Evolutionary conservation across 768 basidiomycete genomes (phyloP), one percentile per base, ranked within the genome.

Genomic region (Mycena vulgaris): DNA sequence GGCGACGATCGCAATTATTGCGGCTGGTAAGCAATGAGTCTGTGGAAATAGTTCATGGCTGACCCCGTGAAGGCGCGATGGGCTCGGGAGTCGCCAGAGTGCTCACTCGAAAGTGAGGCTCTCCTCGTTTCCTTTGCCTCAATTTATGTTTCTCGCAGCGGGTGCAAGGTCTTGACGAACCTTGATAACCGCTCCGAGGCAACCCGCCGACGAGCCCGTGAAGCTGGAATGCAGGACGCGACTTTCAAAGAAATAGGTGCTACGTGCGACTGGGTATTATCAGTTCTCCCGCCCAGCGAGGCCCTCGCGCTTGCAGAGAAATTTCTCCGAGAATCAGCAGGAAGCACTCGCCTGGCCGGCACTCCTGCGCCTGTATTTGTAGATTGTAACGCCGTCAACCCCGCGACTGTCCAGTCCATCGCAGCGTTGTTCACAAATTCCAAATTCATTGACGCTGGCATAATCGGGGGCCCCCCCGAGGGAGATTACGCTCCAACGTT

Each of bases 321-420:
- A 51, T 81, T 84, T 65, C 69, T 82, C 30, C 75, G 76, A 23
- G 82, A 81, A 45, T 76, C 78, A 53, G 33, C 63, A 14, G 53
- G 14, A 66, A 61, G 58, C 64, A 56, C 58, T 16, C 64, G 69
- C 31, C 49, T 68, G 58, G 69, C 59, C 3, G 70, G 70, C 19
- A 70, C 59, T 62, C 59, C 57, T 19, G 73, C 74, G 23, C 75
- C 83, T 21, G 74, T 85, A 48, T 90, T 87, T 74, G 87, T 81
- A 23, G 89, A 90, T 76, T 89, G 88, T 69, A 91, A 92, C 66
- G 89, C 90, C 11, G 83, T 90, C 48, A 89, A 82, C 73, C 87
- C 88, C 2, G 80, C 81, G 65, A 87, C 87, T 9, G 84, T 83
- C 58, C 84, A 85, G 75, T 77, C 69, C 33, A 88, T 92, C 55